Evolutionary conservation across 2,329 filamentous ascomycete species (phyloP).

Genomic region (Aspergillus novofumigatus): DNA sequence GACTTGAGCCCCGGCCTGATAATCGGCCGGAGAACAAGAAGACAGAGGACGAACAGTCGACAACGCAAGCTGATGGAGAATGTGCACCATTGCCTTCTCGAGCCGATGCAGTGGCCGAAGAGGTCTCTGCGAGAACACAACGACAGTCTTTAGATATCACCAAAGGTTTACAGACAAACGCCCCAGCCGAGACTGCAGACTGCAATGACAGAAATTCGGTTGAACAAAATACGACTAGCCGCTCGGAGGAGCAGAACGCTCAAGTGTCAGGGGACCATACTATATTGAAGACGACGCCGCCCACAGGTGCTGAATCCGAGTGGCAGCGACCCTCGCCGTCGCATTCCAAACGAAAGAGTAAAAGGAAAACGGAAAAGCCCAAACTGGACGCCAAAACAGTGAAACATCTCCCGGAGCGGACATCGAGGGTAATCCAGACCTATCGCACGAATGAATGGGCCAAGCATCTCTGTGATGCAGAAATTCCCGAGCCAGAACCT

Average conservation of each 20-base stretch:
- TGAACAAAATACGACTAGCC: neutral
- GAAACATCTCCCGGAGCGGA: conserved; percentile 62
- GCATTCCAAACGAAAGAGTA: conserved; percentile 2
- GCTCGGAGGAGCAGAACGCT: neutral
- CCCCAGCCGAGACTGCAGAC: neutral
- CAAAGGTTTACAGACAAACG: neutral
- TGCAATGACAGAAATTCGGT: neutral
- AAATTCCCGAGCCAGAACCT: conserved; percentile 61
- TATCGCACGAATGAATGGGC: conserved; percentile 96
- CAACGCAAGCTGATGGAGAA: neutral
- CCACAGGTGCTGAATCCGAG: neutral
- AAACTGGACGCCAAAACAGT: conserved; percentile 34
- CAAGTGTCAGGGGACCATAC: neutral
- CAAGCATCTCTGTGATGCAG: conserved; percentile 77
- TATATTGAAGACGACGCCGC: neutral
- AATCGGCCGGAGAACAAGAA: neutral
- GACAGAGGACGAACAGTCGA: neutral
- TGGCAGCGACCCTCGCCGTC: neutral
- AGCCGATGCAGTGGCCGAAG: neutral
- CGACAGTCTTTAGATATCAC: neutral
- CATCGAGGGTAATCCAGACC: conserved; percentile 73
- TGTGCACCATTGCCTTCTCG: neutral
- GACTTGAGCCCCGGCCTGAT: neutral
- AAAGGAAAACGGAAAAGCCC: conserved; percentile 17
- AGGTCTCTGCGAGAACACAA: neutral